Evolutionary conservation across 192 early-diverging fungal genomes (phyloP), one percentile per base, ranked within the genome.

Genomic region (Phycomyces nitens): DNA sequence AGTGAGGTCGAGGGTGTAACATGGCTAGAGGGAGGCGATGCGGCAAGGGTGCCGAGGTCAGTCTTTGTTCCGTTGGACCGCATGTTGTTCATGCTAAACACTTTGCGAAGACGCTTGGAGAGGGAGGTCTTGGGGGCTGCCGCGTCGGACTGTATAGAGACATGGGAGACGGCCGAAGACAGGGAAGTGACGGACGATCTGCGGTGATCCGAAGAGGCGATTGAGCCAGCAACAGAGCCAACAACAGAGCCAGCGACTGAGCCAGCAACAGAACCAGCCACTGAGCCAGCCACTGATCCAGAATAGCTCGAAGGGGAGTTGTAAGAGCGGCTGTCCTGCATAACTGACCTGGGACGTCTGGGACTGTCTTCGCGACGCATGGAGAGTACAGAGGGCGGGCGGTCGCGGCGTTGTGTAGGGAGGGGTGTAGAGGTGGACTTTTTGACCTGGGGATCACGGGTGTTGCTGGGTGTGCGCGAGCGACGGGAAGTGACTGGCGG

Each of bases 1-100:
- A 66, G 22, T 22, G 50, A 24, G 14, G 62, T 7, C 3, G 53
- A 50, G 21, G 55, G 47, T 6, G 34, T 54, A 43, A 24, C 27
- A 39, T 41, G 16, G 23, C 21, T 49, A 7, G 44, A 21, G 26
- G 40, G 20, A 9, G 56, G 7, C 41, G 69, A 71, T 5, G 56
- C 58, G 0, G 40, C 27, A 42, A 62, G 53, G 1, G 40, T 23
- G 2, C 47, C 65, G 5, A 43, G 65, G 5, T 64, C 56, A 41
- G 27, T 51, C 3, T 66, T 47, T 12, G 58, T 15, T 22, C 60
- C 50, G 42, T 66, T 70, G 6, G 53, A 44, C 14, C 27, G 43
- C 38, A 66, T 34, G 41, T 43, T 67, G 20, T 55, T 62, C 71
- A 72, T 72, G 21, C 71, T 72, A n/a, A 72, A 72, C 12, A 72